These are phyloP conservation scores for Aureobasidium zeae DNA, from an alignment of 2,329 filamentous ascomycete species.

Conservation along the genomic window DNA sequence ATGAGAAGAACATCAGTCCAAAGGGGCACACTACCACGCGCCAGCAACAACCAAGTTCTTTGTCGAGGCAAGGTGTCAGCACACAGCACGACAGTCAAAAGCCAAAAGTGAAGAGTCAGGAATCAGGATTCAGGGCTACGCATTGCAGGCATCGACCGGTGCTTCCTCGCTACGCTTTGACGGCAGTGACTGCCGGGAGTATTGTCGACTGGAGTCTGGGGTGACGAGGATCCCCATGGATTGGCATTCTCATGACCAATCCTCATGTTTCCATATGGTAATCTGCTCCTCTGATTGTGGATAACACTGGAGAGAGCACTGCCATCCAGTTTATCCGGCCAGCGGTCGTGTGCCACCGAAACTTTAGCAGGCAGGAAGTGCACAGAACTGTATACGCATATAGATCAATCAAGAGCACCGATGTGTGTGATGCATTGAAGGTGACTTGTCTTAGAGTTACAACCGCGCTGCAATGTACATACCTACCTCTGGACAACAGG, in stretches of 20 bases:
- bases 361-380: not conserved
- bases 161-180: not conserved
- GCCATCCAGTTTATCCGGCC: conserved; percentile 9
- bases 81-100: too few species aligned
- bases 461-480: too few species aligned
- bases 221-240: not conserved
- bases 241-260: conserved; percentile 6
- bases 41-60: too few species aligned
- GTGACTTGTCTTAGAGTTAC: not conserved
- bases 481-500: too few species aligned
- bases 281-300: conserved; percentile 6
- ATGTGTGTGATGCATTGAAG: not conserved
- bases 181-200: not conserved
- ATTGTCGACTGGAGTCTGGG: conserved; percentile 8
- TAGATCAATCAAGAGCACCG: not conserved
- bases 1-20: too few species aligned
- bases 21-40: too few species aligned
- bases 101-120: too few species aligned
- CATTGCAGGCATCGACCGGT: too few species aligned
- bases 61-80: too few species aligned
- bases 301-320: conserved; percentile 11
- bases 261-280: conserved; percentile 6
- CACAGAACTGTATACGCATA: not conserved
- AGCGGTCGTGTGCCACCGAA: conserved; percentile 5
- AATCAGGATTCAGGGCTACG: too few species aligned